phyloP scores from a whole-genome alignment of 495 filamentous ascomycete genomes.

The Tuber borchii region DNA sequence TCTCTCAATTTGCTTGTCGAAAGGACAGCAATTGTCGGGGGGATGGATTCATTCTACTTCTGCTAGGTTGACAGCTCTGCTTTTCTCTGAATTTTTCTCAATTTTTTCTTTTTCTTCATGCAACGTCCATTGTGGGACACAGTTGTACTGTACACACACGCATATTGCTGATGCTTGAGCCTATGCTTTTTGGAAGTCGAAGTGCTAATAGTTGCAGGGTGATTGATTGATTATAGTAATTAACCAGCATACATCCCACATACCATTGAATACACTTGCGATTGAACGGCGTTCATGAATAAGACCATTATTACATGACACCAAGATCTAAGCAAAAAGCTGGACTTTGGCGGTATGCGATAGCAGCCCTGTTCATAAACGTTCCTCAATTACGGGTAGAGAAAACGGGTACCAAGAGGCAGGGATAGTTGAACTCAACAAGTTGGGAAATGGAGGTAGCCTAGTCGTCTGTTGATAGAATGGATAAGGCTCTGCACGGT shows the following conservation, averaged over 20 bases:
- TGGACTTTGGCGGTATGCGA: too few species aligned
- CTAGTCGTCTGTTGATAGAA: neutral
- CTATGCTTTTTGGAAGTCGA: neutral
- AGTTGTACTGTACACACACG: neutral
- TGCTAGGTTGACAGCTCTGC: neutral
- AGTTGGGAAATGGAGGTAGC: neutral
- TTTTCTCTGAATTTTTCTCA: neutral
- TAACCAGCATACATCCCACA: neutral
- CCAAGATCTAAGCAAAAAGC: too few species aligned
- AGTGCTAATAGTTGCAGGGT: neutral
- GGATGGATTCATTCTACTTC: neutral
- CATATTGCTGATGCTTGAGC: neutral
- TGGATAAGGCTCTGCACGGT: neutral
- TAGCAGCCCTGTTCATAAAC: too few species aligned
- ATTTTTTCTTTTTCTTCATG: neutral
- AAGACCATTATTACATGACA: too few species aligned
- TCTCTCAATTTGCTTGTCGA: neutral
- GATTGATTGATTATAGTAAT: neutral
- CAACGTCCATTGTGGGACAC: neutral
- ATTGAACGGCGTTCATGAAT: too few species aligned
- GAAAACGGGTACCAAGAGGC: neutral
- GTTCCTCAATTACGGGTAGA: neutral
- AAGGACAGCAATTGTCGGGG: neutral
- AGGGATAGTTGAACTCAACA: neutral
- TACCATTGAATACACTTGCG: neutral